Evolutionary conservation across 2,329 filamentous ascomycete species (phyloP).

Genomic region (Domatiomyces globalis): DNA sequence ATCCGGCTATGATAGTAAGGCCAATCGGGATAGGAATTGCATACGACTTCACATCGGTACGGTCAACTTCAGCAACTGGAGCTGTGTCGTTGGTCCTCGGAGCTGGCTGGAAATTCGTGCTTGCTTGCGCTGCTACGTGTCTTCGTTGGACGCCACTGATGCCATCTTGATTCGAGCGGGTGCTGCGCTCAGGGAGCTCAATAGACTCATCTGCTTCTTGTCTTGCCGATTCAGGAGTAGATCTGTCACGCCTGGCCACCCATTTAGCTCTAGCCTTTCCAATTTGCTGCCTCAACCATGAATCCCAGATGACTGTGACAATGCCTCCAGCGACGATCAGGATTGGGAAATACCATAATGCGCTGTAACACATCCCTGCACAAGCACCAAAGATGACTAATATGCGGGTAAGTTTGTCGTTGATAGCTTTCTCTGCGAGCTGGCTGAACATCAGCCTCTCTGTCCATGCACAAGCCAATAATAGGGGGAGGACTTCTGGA

Average conservation of each 20-base stretch:
- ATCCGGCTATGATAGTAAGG: constrained; percentile 28
- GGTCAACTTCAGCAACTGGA: constrained; percentile 1
- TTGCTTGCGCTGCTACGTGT: not conserved
- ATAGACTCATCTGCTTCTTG: constrained; percentile 8
- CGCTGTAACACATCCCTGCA: constrained; percentile 55
- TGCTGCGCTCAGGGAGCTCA: not conserved
- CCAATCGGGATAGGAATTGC: constrained; percentile 27
- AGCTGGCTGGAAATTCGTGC: not conserved
- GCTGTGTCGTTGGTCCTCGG: not conserved
- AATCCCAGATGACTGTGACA: constrained; percentile 43
- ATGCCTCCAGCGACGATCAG: constrained; percentile 45
- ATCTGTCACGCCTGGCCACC: not conserved
- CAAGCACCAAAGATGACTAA: constrained; percentile 50
- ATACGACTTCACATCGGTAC: constrained; percentile 16
- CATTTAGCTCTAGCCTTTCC: not conserved
- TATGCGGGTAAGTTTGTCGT: constrained; percentile 47
- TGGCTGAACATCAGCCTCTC: too few relatives aligned
- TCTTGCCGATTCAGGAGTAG: constrained; percentile 5
- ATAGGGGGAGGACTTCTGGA: not conserved
- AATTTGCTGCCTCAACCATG: constrained; percentile 35
- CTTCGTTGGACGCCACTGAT: not conserved
- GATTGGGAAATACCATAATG: constrained; percentile 60
- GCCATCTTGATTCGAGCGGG: not conserved
- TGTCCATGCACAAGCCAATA: too few relatives aligned
- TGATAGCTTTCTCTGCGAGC: constrained; percentile 53